Base-by-base conservation (phyloP, 768 basidiomycete species). In the Auricularia sp. region DNA sequence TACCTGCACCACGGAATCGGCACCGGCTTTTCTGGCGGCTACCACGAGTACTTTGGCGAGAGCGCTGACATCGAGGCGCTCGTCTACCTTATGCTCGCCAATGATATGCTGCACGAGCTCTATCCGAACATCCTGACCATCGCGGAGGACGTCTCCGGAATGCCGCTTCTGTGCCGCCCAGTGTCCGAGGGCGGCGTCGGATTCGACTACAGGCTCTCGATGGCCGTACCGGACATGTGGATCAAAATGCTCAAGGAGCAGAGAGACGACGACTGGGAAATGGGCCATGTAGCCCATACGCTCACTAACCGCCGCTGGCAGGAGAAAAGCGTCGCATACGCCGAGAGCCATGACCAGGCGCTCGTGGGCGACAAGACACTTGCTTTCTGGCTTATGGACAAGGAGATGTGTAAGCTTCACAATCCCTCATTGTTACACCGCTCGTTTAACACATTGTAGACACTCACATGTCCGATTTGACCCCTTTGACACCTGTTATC, bases 141-240 rank as follows among this genome's bases (percentile, higher is more conserved):
- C 68, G 97, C 97, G 24, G 97, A 99, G 75, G 97, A 99, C 71
- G 97, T 99, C 36, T 98, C 95, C 18, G 97, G 97, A 18, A 99
- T 99, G 97, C 96, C 97, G 3, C 86, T 98, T 11, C 86, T 99
- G 21, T 88, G 96, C 70, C 78, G 84, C 11, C 86, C 94, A 2
- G 87, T 89, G 44, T 70, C 78, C 47, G 81, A 87, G 65, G 97
- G 96, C 58, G 97, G 97, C 14, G 80, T 99, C 62, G 97, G 96
- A 3, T 99, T 98, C 77, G 97, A 99, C 77, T 99, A 98, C 76
- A 89, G 97, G 37, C 80, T 99, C 58, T 93, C 94, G 35, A 99
- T 98, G 97, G 97, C 97, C 24, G 84, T 99, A 62, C 97, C 97
- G 2, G 97, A 99, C 75, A 98, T 96, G 94, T 99, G 94, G 94